Conservation (phyloP, 176 grass and related monocot genomes). For the Ensete glaucum region DNA sequence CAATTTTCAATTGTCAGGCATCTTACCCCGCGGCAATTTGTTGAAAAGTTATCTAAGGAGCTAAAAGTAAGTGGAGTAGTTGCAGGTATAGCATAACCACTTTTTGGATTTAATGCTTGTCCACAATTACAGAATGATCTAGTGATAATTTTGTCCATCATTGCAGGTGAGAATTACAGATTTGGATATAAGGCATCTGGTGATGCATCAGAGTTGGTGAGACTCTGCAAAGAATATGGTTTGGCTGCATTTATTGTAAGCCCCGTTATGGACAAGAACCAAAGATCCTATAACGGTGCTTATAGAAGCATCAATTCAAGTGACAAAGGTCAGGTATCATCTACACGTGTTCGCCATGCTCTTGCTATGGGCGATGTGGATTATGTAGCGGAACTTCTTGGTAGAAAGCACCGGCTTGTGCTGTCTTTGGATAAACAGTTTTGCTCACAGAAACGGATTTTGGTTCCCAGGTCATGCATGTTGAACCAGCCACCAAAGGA, state of each 20-base stretch:
- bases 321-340: slow-evolving; percentile 83
- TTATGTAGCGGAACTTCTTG: slow-evolving; percentile 21
- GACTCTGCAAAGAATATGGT: slow-evolving; percentile 40
- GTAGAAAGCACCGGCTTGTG: slow-evolving; percentile 78
- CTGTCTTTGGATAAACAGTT: slow-evolving; percentile 35
- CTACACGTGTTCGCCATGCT: slow-evolving; percentile 34
- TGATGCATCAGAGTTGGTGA: slow-evolving; percentile 49
- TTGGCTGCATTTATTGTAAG: slow-evolving; percentile 38
- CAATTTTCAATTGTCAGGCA: slow-evolving; percentile 54
- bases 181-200: slow-evolving; percentile 98
- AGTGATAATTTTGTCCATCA: not conserved
- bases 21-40: slow-evolving; percentile 82
- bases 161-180: slow-evolving; percentile 89
- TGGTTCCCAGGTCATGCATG: slow-evolving; percentile 42
- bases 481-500: slow-evolving; percentile 62
- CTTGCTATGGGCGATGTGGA: slow-evolving; percentile 21
- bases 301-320: slow-evolving; percentile 28
- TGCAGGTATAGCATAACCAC: slow-evolving; percentile 60
- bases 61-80: slow-evolving; percentile 83
- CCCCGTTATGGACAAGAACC: slow-evolving; percentile 34
- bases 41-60: slow-evolving; percentile 86
- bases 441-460: slow-evolving; percentile 27
- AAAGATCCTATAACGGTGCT: slow-evolving; percentile 33
- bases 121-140: not conserved
- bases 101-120: slow-evolving; percentile 12